Conservation (phyloP, 345 rosid genomes). For the Crucihimalaya himalaica region DNA sequence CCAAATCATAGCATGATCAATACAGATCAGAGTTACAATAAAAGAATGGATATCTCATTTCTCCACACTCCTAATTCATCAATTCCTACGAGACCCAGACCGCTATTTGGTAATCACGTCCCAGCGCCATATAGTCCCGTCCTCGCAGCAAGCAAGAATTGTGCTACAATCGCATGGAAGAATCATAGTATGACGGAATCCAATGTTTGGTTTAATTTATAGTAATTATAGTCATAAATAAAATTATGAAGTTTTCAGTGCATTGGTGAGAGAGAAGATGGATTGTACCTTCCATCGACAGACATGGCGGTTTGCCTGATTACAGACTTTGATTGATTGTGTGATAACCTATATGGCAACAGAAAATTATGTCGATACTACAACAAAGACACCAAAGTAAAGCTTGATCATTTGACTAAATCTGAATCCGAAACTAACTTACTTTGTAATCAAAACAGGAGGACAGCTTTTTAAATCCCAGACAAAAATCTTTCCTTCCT, state of each 20-base stretch:
- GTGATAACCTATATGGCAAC: slow-evolving; percentile 60
- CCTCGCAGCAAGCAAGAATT: slow-evolving; percentile 91
- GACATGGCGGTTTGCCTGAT: slow-evolving; percentile 98
- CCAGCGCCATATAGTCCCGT: slow-evolving; percentile 97
- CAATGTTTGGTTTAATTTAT: not conserved
- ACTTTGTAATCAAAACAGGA: slow-evolving; percentile 90
- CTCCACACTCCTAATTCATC: slow-evolving; percentile 3
- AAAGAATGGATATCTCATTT: slow-evolving; percentile 18
- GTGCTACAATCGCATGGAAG: slow-evolving; percentile 57
- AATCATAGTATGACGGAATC: not conserved
- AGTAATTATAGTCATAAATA: slow-evolving; percentile 6
- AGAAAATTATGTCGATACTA: slow-evolving; percentile 29
- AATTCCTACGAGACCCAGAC: slow-evolving; percentile 18
- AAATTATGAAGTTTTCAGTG: not conserved
- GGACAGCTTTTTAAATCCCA: slow-evolving; percentile 96
- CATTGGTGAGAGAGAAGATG: slow-evolving; percentile 4
- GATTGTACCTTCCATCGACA: slow-evolving; percentile 76
- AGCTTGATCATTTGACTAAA: not conserved
- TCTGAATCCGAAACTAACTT: slow-evolving; percentile 8
- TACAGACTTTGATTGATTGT: slow-evolving; percentile 71
- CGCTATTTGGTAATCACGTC: slow-evolving; percentile 50
- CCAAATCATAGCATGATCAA: not conserved
- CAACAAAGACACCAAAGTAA: slow-evolving; percentile 21
- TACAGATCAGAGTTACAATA: slow-evolving; percentile 4
- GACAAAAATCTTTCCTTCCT: slow-evolving; percentile 91